phyloP scores from a whole-genome alignment of 2,329 filamentous ascomycete species.

The Volutella citrinella region DNA sequence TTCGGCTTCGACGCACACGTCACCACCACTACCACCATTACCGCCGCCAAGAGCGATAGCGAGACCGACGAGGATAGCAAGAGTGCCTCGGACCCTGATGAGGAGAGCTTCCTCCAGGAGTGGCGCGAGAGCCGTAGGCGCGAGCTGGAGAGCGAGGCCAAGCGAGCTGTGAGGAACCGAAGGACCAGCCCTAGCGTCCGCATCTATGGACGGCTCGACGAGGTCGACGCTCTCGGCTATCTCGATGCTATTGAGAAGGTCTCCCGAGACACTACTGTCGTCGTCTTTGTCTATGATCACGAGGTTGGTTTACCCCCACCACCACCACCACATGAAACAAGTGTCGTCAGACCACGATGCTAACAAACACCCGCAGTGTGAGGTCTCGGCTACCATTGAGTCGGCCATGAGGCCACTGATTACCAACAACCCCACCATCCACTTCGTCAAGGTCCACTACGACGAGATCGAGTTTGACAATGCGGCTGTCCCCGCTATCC shows the following conservation, averaged over 20 bases:
- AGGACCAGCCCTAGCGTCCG: slow-evolving; percentile 74
- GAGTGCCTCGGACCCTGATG: slow-evolving; percentile 59
- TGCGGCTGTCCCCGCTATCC: slow-evolving; percentile 79
- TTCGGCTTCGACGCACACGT: slow-evolving; percentile 41
- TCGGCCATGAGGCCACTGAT: slow-evolving; percentile 75
- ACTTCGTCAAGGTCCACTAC: slow-evolving; percentile 89
- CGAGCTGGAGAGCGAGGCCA: slow-evolving; percentile 68
- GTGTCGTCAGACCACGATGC: slow-evolving; percentile 6
- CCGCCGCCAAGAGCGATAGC: slow-evolving; percentile 36
- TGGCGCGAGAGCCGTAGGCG: slow-evolving; percentile 81
- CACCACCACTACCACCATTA: no score
- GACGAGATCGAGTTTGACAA: slow-evolving; percentile 93
- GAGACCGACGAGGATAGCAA: slow-evolving; percentile 44
- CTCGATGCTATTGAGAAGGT: slow-evolving; percentile 96
- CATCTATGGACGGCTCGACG: slow-evolving; percentile 74
- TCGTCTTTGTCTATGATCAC: slow-evolving; percentile 90
- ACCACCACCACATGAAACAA: no score
- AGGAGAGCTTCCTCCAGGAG: slow-evolving; percentile 76
- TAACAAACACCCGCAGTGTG: slow-evolving; percentile 55
- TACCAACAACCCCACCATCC: slow-evolving; percentile 63
- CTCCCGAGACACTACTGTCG: slow-evolving; percentile 73
- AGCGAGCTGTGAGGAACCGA: slow-evolving; percentile 54
- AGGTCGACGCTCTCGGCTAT: slow-evolving; percentile 87
- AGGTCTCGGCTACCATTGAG: slow-evolving; percentile 76
- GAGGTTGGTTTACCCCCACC: slow-evolving; percentile 56